A percentile compares a stretch with the other conserved stretches of the same genome.
Conservation (phyloP, 495 filamentous ascomycete species). For the Penicillium diatomitis region DNA sequence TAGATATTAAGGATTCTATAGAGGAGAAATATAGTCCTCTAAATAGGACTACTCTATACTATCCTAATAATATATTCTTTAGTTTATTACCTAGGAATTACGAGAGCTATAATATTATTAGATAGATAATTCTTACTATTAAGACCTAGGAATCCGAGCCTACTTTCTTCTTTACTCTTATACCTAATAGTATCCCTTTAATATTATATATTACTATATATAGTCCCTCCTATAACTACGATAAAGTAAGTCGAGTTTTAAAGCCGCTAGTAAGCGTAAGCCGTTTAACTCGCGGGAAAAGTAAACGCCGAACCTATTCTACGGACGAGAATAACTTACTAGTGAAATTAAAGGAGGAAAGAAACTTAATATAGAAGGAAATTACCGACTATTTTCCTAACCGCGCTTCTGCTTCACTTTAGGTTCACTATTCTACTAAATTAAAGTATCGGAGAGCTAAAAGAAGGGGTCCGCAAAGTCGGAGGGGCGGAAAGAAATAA, state of each 20-base stretch:
- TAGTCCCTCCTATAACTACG: background rate
- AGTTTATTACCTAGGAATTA: background rate
- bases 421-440: background rate
- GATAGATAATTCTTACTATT: conserved; percentile 1
- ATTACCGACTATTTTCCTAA: background rate
- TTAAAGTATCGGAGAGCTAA: background rate
- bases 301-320: background rate
- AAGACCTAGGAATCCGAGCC: background rate
- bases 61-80: background rate
- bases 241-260: background rate
- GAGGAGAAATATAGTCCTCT: background rate
- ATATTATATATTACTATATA: background rate
- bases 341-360: background rate
- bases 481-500: background rate
- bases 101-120: background rate
- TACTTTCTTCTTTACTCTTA: conserved; percentile 3
- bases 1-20: background rate
- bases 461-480: background rate
- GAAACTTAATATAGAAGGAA: background rate
- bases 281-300: background rate
- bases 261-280: background rate
- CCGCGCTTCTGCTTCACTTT: background rate
- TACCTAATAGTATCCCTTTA: background rate
- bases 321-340: background rate
- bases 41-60: background rate